Base-by-base conservation (phyloP, 1,139 yeast genomes). In the Debaryomyces udenii region DNA sequence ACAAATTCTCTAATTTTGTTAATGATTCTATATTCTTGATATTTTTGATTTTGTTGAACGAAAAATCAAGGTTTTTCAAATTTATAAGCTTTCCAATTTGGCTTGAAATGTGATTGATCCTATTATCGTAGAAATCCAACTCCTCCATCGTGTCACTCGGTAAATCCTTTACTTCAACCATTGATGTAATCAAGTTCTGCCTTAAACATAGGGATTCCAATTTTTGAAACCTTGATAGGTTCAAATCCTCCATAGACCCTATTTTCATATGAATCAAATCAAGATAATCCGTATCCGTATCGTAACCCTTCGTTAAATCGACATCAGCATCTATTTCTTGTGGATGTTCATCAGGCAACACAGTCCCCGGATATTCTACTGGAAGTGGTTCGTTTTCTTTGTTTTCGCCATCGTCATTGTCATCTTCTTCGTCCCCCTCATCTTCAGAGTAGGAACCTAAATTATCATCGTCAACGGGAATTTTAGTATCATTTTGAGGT, bases 21-120 rank as follows among this genome's bases (percentile, higher is more conserved):
- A 91, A 68, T 3, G 78, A 72, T 33, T 82, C 88, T 32, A 93
- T 53, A 59, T 91, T 88, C 66, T 88, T 88, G 54, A 94, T 86
- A 60, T 85, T 87, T 55, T 86, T 85, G 57, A 94, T 88, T 57
- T 85, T 87, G 66, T 94, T 94, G 68, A 93, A 94, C 30, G 96
- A 87, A 27, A 94, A 71, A 62, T 94, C 99, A 50, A 94, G 70
- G 40, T 63, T 76, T 43, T 64, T 74, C 55, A 93, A 65, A 18
- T 80, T 75, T 9, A 63, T 64, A 51, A 89, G 77, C 43, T 81
- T 81, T 43, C 77, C 79, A 31, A 89, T 61, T 51, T 78, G 82
- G 44, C 78, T 74, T 11, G 93, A 85, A 40, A 93, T 88, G 57
- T 91, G 97, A 48, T 85, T 81, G 51, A 94, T 86, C 51, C 96